phyloP scores from a whole-genome alignment of 805 yeast species.

The Suhomyces prunicola region DNA sequence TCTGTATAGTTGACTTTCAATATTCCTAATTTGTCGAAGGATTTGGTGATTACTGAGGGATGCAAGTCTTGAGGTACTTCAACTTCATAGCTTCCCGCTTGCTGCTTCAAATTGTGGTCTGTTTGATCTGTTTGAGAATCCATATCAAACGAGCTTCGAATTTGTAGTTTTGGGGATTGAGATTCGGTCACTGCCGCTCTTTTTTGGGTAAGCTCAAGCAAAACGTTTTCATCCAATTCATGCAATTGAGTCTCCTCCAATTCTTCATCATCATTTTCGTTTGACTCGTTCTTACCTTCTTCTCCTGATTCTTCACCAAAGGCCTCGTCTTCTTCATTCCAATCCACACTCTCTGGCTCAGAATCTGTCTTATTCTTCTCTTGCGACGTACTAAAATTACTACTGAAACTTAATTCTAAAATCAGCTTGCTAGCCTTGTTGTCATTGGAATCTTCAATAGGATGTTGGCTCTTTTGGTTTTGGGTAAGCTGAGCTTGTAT shows the following conservation, averaged over 20 bases:
- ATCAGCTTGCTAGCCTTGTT: neutral
- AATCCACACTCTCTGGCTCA: neutral
- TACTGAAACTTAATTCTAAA: constrained; percentile 2
- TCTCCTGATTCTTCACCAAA: neutral
- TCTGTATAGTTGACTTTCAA: constrained; percentile 54
- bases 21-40: constrained; percentile 44
- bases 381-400: neutral
- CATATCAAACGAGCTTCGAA: constrained; percentile 14
- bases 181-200: neutral
- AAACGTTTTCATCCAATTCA: constrained; percentile 17
- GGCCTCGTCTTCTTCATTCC: neutral
- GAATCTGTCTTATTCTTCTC: neutral
- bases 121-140: neutral
- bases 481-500: neutral
- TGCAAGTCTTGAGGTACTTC: constrained; percentile 15
- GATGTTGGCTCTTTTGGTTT: neutral
- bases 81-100: constrained; percentile 17
- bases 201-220: constrained; percentile 19
- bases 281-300: no score
- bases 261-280: neutral
- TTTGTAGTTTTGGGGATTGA: constrained; percentile 5
- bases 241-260: constrained; percentile 7
- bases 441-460: neutral
- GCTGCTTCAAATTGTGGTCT: neutral
- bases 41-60: constrained; percentile 12